A percentile compares a stretch with the other conserved stretches of the same genome.
These are phyloP conservation scores for Marasmius fiardii DNA, from an alignment of 1,284 basidiomycete species.

Conservation along the genomic window DNA sequence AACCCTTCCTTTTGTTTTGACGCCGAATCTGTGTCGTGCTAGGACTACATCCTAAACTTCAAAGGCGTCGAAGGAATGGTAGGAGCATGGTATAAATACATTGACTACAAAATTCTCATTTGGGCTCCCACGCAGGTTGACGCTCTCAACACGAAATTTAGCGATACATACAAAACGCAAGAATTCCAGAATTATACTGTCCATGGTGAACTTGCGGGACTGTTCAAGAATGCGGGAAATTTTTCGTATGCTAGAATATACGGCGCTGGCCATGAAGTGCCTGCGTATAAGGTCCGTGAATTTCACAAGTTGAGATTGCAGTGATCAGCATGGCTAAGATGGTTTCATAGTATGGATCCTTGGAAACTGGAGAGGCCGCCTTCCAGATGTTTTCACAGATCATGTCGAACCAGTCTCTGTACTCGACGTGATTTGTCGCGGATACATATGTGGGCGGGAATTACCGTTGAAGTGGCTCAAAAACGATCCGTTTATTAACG, in stretches of 20 bases:
- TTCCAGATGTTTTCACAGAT: conserved; percentile 27
- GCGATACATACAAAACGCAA: conserved; percentile 32
- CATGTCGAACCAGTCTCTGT: conserved; percentile 17
- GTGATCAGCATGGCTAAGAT: background rate
- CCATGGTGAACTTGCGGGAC: conserved; percentile 42
- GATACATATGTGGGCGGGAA: no score
- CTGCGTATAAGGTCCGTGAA: conserved; percentile 38
- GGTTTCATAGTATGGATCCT: conserved; percentile 14
- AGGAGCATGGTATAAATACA: no score
- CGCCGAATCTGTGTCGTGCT: conserved; percentile 11
- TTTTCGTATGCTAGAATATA: conserved; percentile 60
- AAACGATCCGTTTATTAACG: no score
- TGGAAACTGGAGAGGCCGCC: conserved; percentile 25
- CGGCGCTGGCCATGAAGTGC: conserved; percentile 51
- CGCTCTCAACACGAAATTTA: conserved; percentile 38
- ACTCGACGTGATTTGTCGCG: conserved; percentile 1
- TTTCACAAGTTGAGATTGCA: background rate
- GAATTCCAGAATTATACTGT: conserved; percentile 48
- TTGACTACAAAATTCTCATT: no score
- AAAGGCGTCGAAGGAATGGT: conserved; percentile 62
- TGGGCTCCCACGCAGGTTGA: no score
- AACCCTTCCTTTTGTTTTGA: no score
- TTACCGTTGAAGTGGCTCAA: no score
- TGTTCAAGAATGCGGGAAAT: conserved; percentile 58
- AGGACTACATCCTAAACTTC: conserved; percentile 60